Conservation (phyloP, 768 basidiomycete species). For the Sarcomyxa edulis region DNA sequence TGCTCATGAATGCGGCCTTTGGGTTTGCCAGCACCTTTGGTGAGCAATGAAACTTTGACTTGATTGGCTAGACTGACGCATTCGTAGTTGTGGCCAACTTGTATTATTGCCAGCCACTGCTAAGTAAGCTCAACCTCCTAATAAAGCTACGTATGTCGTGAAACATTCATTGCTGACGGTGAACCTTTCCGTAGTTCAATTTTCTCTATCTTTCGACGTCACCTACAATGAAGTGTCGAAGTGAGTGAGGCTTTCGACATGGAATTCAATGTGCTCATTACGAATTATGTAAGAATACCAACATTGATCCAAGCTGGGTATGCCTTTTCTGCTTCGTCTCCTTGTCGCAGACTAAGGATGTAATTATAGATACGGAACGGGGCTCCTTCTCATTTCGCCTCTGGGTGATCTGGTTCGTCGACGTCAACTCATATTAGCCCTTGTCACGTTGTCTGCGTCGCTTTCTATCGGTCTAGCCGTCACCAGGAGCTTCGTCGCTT, state of each 20-base stretch:
- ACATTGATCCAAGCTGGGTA: constrained; percentile 50
- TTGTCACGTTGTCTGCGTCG: constrained; percentile 46
- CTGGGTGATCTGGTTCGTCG: constrained; percentile 80
- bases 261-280: background rate
- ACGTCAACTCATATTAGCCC: constrained; percentile 58
- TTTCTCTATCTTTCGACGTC: constrained; percentile 31
- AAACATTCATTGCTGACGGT: background rate
- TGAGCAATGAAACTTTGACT: constrained; percentile 16
- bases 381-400: constrained; percentile 72
- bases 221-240: constrained; percentile 18
- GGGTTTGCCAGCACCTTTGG: constrained; percentile 60
- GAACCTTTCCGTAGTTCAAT: constrained; percentile 37
- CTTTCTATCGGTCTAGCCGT: constrained; percentile 71
- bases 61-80: background rate
- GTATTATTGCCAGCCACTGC: constrained; percentile 79
- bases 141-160: background rate
- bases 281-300: constrained; percentile 15
- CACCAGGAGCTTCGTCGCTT: constrained; percentile 50
- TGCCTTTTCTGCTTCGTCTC: background rate
- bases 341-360: background rate
- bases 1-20: constrained; percentile 51
- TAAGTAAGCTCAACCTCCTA: constrained; percentile 41
- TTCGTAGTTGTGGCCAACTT: constrained; percentile 61
- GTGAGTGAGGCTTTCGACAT: constrained; percentile 8
- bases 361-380: constrained; percentile 55